Base-by-base conservation (phyloP, 164 flowering plant species). In the Protea cynaroides region DNA sequence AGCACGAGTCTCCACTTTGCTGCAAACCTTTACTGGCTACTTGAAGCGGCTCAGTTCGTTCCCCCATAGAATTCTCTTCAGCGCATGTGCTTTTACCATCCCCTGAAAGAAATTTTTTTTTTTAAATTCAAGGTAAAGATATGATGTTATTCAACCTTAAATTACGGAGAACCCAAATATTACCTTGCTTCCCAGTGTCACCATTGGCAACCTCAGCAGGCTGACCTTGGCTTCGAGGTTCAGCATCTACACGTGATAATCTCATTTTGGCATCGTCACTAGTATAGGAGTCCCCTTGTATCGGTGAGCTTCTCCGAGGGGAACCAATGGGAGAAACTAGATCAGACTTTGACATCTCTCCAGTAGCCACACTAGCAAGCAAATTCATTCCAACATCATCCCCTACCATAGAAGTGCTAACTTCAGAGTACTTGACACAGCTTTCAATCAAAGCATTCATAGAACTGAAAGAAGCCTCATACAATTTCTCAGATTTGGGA, bases 311-410 rank as follows among this genome's bases (percentile, higher is more conserved):
- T 68, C 65, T 72, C 25, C 58, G 74, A 8, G 88, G 84, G 72
- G 95, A 90, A 47, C 47, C 70, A 63, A 34, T 19, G 7, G 87
- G 84, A 23, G 86, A 79, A 67, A 49, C 76, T 37, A 64, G 38
- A 2, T 78, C 85, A 49, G 84, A 83, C 62, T 80, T 85, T 7
- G 81, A 74, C 61, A 89, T 83, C 74, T 90, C 95, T 61, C 86
- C 94, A 65, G 97, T 85, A 69, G 98, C 98, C 65, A 89, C 97
- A 89, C 85, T 90, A 36, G 97, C 97, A 75, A 93, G 96, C 59
- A 93, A 71, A 75, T 88, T 86, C 89, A 93, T 93, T 38, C 98
- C 98, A 64, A 72, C 76, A 74, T 87, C 96, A 76, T 90, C 98
- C 29, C 77, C 76, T 12, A 86, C 68, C 49, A 78, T 17, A 15